These are phyloP conservation scores for Phaseolus coccineus DNA, from an alignment of 331 rosid species.

Conservation along the genomic window DNA sequence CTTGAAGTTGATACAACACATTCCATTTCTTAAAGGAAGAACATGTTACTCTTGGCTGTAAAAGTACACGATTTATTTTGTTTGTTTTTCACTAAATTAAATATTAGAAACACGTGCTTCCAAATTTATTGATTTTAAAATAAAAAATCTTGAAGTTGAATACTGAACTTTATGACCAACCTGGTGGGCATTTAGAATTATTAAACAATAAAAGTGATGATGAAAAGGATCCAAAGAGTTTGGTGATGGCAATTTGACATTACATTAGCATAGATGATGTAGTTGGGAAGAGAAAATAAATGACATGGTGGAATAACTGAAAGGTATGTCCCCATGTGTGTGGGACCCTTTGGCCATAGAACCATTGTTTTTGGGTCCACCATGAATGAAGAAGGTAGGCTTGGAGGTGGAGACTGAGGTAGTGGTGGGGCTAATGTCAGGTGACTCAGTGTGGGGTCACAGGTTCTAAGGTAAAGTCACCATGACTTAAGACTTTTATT, in stretches of 20 bases:
- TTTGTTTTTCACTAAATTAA: neutral
- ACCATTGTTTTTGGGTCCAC: constrained; percentile 19
- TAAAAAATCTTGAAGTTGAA: constrained; percentile 21
- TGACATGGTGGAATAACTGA: constrained; percentile 49
- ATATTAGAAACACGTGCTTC: constrained; percentile 23
- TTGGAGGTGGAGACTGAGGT: neutral
- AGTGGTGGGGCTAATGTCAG: constrained; percentile 47
- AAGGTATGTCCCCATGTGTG: constrained; percentile 50
- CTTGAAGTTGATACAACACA: neutral
- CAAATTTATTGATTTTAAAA: neutral
- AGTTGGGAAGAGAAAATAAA: constrained; percentile 25
- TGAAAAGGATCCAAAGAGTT: neutral
- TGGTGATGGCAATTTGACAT: constrained; percentile 23
- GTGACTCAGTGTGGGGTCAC: constrained; percentile 42
- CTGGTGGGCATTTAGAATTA: neutral
- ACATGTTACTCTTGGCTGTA: neutral
- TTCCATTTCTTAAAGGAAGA: neutral
- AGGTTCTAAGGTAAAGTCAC: constrained; percentile 2
- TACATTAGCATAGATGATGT: constrained; percentile 9
- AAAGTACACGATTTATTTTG: neutral
- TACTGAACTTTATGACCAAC: constrained; percentile 40
- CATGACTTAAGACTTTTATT: neutral
- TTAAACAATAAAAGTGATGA: constrained; percentile 1
- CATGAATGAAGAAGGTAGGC: constrained; percentile 8
- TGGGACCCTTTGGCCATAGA: constrained; percentile 38